Evolutionary conservation across 345 rosid species (phyloP), one percentile per base, ranked within the genome.

Genomic region (Syzygium aqueum): DNA sequence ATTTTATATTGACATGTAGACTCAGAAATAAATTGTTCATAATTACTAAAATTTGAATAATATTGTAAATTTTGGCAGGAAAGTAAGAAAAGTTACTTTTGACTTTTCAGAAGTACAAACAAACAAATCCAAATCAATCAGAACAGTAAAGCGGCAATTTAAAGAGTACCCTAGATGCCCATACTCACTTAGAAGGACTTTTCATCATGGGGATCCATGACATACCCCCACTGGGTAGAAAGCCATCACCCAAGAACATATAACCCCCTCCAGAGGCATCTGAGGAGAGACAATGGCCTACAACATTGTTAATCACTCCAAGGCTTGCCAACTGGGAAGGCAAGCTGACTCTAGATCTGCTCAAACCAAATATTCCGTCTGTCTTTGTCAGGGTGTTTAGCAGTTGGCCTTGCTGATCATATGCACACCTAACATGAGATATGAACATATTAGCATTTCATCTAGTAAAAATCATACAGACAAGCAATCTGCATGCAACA

Each of bases 261-360:
- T 95, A 97, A 40, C 99, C 99, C 87, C 94, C 96, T 85, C 87
- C 91, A 73, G 57, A 85, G 49, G 92, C 86, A 91, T 92, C 95
- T 82, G 92, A 87, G 84, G 95, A 49, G 87, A 96, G 97, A 92
- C 99, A 97, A 91, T 97, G 99, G 40, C 99, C 98, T 33, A 96
- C 87, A 67, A 96, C 96, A 87, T 97, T 94, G 83, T 95, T 95
- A 87, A 96, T 95, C 86, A 97, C 91, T 51, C 97, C 96, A 86
- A 87, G 91, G 93, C 92, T 95, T 54, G 96, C 95, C 96, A 97
- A 92, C 77, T 97, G 99, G 91, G 98, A 96, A 91, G 99, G 99
- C 84, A 97, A 90, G 90, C 99, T 95, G 84, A 95, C 92, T 91
- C 93, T 94, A 83, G 97, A 95, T 88, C 93, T 94, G 92, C 96